Percentiles rank a stretch among this genome's conserved stretches.
phyloP scores from a whole-genome alignment of 495 filamentous ascomycete species.

The Hyaloscypha variabilis region DNA sequence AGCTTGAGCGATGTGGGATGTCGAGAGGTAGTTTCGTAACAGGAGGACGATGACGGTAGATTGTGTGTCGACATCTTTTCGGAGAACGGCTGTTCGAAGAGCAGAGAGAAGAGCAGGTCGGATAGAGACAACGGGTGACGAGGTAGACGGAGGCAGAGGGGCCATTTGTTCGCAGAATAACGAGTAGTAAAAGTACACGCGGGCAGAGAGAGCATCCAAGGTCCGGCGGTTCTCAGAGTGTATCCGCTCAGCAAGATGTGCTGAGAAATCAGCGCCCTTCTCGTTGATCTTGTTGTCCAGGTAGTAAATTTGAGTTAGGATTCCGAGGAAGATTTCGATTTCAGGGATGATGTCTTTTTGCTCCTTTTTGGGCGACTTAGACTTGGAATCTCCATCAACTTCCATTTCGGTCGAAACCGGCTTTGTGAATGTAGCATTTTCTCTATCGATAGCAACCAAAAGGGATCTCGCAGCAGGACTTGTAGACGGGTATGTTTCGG shows the following conservation, averaged over 20 bases:
- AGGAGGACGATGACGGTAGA: conserved; percentile 92
- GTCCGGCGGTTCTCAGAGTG: conserved; percentile 91
- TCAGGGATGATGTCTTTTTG: conserved; percentile 82
- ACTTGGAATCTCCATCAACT: conserved; percentile 61
- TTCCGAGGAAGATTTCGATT: conserved; percentile 87
- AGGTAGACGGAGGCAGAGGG: conserved; percentile 83
- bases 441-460: conserved; percentile 65
- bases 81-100: conserved; percentile 87
- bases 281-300: conserved; percentile 81
- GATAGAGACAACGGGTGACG: conserved; percentile 80
- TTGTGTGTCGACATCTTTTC: conserved; percentile 95
- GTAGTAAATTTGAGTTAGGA: conserved; percentile 86
- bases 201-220: conserved; percentile 88
- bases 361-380: conserved; percentile 54
- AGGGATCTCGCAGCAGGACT: conserved; percentile 69
- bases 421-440: conserved; percentile 59
- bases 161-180: conserved; percentile 89
- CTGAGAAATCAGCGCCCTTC: conserved; percentile 81
- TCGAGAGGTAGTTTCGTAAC: conserved; percentile 93
- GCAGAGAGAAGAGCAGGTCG: conserved; percentile 85
- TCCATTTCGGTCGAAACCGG: conserved; percentile 70
- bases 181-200: conserved; percentile 97
- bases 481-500: conserved; percentile 72
- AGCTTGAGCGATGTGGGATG: conserved; percentile 95
- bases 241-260: conserved; percentile 76